A percentile compares a stretch with the other conserved stretches of the same genome.
Conservation (phyloP, 1,139 yeast species). For the Suhomyces chickasaworum region DNA sequence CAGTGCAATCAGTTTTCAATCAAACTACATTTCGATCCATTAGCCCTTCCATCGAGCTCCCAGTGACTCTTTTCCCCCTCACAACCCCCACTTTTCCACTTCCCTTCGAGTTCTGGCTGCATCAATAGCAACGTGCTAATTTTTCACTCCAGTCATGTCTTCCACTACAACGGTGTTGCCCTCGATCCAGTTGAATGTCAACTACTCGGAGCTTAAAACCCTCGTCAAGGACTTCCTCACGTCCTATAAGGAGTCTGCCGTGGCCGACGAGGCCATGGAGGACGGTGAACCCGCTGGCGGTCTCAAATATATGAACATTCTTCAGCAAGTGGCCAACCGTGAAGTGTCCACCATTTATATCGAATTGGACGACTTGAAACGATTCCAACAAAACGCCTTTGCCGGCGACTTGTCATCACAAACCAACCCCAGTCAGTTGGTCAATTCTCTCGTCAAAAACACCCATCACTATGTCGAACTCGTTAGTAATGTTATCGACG, state of each 20-base stretch:
- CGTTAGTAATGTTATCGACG: slow-evolving; percentile 74
- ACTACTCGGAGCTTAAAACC: slow-evolving; percentile 57
- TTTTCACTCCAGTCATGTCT: slow-evolving; percentile 10
- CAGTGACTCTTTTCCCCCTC: background rate
- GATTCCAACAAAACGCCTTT: slow-evolving; percentile 56
- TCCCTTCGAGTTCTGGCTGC: background rate
- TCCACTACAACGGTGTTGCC: slow-evolving; percentile 50
- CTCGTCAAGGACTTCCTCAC: slow-evolving; percentile 59
- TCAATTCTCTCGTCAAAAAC: slow-evolving; percentile 65
- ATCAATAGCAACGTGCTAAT: slow-evolving; percentile 2
- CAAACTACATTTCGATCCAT: background rate
- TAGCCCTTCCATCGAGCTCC: background rate
- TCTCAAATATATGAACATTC: slow-evolving; percentile 73
- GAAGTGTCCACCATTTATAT: slow-evolving; percentile 66
- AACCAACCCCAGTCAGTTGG: slow-evolving; percentile 39
- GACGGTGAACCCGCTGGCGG: slow-evolving; percentile 38
- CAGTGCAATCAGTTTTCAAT: background rate
- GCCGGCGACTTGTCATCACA: slow-evolving; percentile 19
- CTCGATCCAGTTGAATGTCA: slow-evolving; percentile 60
- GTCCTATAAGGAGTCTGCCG: slow-evolving; percentile 53
- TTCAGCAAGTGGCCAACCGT: slow-evolving; percentile 84
- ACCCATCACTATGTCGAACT: slow-evolving; percentile 79
- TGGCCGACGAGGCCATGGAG: slow-evolving; percentile 21
- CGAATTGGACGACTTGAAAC: slow-evolving; percentile 81
- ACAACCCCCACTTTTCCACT: background rate